Evolutionary conservation across 192 early-diverging fungal genomes (phyloP), one percentile per base, ranked within the genome.

Genomic region (Entophlyctis luteolus): DNA sequence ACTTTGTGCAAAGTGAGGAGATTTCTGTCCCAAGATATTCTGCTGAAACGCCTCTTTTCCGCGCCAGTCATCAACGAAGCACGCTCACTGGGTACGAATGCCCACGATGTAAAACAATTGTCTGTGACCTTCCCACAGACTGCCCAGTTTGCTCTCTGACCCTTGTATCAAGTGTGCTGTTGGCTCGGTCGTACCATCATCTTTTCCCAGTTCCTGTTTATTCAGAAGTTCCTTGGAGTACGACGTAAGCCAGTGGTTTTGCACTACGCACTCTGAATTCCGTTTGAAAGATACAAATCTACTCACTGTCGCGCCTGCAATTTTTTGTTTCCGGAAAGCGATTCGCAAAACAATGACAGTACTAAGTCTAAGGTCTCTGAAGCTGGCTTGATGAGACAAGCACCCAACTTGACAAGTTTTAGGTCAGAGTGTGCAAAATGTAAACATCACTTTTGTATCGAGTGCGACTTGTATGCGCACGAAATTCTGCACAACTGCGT

Each of bases 121-220:
- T 95, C 0, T 98, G 95, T 59, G 82, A 93, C 29, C 72, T 98
- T 52, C 95, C 95, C 3, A 91, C 88, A 27, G 93, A 96, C 57
- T 98, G 95, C 72, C 89, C 91, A 48, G 83, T 98, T 18, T 98
- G 94, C 74, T 84, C 81, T 0, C 74, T 98, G 60, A 90, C 91
- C 0, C 70, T 98, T 38, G 93, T 96, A 2, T 92, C 91, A 2
- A 90, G 88, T 38, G 94, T 94, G 31, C 85, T 93, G 74, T 70
- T 98, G 56, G 93, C 96, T 2, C 70, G 96, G 48, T 93, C 92
- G 37, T 98, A 95, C 72, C 93, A 93, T 54, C 93, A 98, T 63
- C 75, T 98, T 37, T 98, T 98, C 72, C 94, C 96, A 0, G 89
- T 94, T 10, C 86, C 86, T 55, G 93, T 90, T 36, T 98, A 84